Evolutionary conservation across 1,284 basidiomycete genomes (phyloP).

Genomic region (Inonotus obliquus): DNA sequence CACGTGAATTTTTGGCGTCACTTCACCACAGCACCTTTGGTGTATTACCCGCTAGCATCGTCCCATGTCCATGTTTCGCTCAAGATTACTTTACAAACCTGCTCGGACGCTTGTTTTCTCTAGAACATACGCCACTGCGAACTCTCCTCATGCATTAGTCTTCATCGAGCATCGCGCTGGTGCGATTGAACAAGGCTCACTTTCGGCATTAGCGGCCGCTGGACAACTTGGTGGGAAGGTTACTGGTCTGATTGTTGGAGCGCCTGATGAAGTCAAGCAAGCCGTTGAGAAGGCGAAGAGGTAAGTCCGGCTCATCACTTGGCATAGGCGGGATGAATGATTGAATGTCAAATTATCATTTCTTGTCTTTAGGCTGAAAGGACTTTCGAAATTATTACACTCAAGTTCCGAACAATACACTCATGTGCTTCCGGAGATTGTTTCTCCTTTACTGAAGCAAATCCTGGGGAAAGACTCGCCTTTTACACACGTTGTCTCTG

Average conservation of each 20-base stretch:
- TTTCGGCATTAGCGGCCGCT: constrained; percentile 89
- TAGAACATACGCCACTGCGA: constrained; percentile 52
- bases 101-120: constrained; percentile 9
- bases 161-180: constrained; percentile 87
- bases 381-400: constrained; percentile 40
- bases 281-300: constrained; percentile 78
- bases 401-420: constrained; percentile 43
- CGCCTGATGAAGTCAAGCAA: constrained; percentile 61
- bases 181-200: constrained; percentile 77
- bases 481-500: constrained; percentile 86
- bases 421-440: constrained; percentile 39
- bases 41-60: not conserved
- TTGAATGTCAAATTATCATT: not conserved
- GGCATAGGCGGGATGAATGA: not conserved
- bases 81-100: constrained; percentile 2
- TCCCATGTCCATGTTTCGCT: constrained; percentile 10
- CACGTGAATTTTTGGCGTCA: not conserved
- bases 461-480: constrained; percentile 37
- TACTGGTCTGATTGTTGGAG: constrained; percentile 83
- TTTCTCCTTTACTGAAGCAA: constrained; percentile 40
- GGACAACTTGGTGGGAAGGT: constrained; percentile 81
- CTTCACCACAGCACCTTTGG: not conserved
- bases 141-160: constrained; percentile 70
- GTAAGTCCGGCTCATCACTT: constrained; percentile 37
- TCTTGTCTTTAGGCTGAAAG: constrained; percentile 38